phyloP scores from a whole-genome alignment of 1,139 yeast genomes.

The Kodamaea sp. region DNA sequence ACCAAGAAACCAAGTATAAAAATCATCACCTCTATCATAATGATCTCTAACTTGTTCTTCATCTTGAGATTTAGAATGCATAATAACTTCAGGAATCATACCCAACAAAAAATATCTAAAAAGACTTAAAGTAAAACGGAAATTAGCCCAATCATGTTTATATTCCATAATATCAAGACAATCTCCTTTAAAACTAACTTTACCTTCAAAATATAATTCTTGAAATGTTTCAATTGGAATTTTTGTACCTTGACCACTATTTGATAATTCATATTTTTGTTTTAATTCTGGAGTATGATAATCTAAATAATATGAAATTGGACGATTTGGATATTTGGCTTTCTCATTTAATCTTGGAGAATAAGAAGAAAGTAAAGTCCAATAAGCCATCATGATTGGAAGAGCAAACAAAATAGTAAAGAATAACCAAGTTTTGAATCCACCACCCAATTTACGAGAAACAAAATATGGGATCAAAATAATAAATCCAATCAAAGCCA shows the following conservation, averaged over 20 bases:
- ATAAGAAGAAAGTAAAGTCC: slow-evolving; percentile 74
- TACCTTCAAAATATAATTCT: slow-evolving; percentile 78
- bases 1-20: slow-evolving; percentile 90
- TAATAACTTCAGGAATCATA: slow-evolving; percentile 87
- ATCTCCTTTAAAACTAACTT: slow-evolving; percentile 87
- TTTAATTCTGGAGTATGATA: slow-evolving; percentile 76
- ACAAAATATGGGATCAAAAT: slow-evolving; percentile 63
- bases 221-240: slow-evolving; percentile 94
- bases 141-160: slow-evolving; percentile 89
- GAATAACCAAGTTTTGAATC: slow-evolving; percentile 62
- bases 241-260: slow-evolving; percentile 61
- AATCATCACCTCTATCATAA: slow-evolving; percentile 95
- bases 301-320: slow-evolving; percentile 75
- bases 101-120: slow-evolving; percentile 82
- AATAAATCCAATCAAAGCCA: slow-evolving; percentile 48
- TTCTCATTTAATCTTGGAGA: slow-evolving; percentile 83
- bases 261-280: slow-evolving; percentile 55
- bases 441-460: slow-evolving; percentile 68
- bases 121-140: slow-evolving; percentile 72
- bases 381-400: slow-evolving; percentile 76
- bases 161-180: slow-evolving; percentile 77
- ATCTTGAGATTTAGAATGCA: slow-evolving; percentile 91
- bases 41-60: slow-evolving; percentile 96
- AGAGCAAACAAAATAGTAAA: slow-evolving; percentile 50
- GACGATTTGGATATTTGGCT: slow-evolving; percentile 70